Conservation (phyloP, 768 basidiomycete genomes). For the Termitomyces heimii region DNA sequence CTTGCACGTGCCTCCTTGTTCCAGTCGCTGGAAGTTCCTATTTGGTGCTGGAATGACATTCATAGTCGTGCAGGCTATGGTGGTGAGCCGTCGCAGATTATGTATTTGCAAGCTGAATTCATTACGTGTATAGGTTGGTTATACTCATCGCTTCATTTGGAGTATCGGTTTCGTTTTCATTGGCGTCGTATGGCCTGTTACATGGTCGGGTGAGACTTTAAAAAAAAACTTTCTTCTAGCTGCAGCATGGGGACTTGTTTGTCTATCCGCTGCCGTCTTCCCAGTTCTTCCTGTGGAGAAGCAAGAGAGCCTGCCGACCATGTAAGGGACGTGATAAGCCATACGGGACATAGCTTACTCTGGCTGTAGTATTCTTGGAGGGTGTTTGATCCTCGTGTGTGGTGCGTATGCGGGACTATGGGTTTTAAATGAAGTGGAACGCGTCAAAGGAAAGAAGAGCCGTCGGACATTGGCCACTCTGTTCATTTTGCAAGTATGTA, state of each 20-base stretch:
- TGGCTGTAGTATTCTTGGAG: constrained; percentile 38
- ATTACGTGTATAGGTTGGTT: constrained; percentile 44
- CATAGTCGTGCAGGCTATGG: constrained; percentile 58
- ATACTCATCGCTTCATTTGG: constrained; percentile 70
- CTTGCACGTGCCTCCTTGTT: constrained; percentile 4
- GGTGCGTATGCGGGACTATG: constrained; percentile 18
- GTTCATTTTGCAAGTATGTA: constrained; percentile 18
- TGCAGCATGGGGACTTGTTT: constrained; percentile 41
- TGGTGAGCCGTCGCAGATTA: constrained; percentile 39
- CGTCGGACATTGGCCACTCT: constrained; percentile 2
- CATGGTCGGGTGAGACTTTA: constrained; percentile 37
- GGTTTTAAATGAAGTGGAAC: constrained; percentile 7
- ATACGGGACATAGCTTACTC: neutral
- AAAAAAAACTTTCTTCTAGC: constrained; percentile 19
- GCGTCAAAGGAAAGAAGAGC: constrained; percentile 4
- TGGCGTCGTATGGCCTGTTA: constrained; percentile 61
- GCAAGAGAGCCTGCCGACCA: constrained; percentile 47
- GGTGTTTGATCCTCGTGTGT: constrained; percentile 33
- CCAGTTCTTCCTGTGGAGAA: constrained; percentile 72
- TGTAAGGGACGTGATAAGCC: constrained; percentile 39
- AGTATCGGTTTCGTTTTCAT: constrained; percentile 56
- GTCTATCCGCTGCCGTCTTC: constrained; percentile 55
- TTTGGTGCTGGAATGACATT: constrained; percentile 28
- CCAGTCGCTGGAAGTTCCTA: constrained; percentile 12
- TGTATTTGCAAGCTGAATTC: neutral